Percentiles rank a stretch among this genome's conserved stretches.
These are phyloP conservation scores for Prunus salicina DNA, from an alignment of 306 rosid species.

Conservation along the genomic window DNA sequence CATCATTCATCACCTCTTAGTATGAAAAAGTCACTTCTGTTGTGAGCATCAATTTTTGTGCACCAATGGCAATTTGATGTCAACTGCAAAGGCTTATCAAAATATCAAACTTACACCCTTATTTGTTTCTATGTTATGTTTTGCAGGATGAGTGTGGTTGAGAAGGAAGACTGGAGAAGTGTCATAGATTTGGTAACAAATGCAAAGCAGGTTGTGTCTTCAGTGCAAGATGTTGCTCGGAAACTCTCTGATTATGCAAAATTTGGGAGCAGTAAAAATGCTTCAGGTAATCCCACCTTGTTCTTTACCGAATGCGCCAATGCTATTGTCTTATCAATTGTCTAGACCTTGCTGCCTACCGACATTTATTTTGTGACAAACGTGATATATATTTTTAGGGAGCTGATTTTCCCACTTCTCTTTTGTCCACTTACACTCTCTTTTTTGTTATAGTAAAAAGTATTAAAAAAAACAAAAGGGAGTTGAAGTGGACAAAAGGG, in stretches of 20 bases:
- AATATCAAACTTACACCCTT: slow-evolving; percentile 12
- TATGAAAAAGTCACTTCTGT: not conserved
- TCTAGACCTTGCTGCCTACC: not conserved
- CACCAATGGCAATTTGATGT: slow-evolving; percentile 11
- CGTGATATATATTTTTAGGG: not conserved
- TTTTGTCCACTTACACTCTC: too few relatives aligned
- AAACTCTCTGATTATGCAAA: slow-evolving; percentile 80
- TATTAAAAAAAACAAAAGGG: too few relatives aligned
- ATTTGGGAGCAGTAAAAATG: slow-evolving; percentile 45
- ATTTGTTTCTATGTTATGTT: slow-evolving; percentile 5
- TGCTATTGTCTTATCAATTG: not conserved
- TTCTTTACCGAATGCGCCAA: not conserved
- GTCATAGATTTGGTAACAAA: slow-evolving; percentile 74
- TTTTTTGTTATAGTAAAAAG: too few relatives aligned
- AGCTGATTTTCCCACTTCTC: too few relatives aligned
- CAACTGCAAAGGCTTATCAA: slow-evolving; percentile 19
- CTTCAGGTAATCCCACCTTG: slow-evolving; percentile 37
- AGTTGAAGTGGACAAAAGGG: too few relatives aligned
- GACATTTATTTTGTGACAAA: not conserved
- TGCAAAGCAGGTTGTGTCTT: slow-evolving; percentile 80
- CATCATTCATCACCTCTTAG: not conserved
- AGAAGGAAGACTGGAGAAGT: slow-evolving; percentile 82
- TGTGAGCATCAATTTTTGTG: slow-evolving; percentile 11
- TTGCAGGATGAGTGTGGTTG: slow-evolving; percentile 69
- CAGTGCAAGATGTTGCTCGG: slow-evolving; percentile 81